Base-by-base conservation (phyloP, 805 yeast species). In the Myxozyma lipomycoides region DNA sequence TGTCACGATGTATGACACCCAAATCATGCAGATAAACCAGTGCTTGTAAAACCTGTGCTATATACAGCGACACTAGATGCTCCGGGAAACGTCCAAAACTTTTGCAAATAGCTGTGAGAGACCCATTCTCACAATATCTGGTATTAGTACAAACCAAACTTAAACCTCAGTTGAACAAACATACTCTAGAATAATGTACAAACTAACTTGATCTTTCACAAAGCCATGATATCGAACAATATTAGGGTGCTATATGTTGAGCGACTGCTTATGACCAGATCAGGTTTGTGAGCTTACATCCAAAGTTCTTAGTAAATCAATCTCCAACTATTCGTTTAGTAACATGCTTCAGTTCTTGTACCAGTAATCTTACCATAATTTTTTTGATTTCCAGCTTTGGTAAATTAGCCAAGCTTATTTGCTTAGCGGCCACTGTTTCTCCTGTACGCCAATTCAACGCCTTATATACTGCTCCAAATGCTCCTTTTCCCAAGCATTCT, bases 401-500 rank as follows among this genome's bases (percentile, higher is more conserved):
- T 39, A 69, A 56, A 30, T 67, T 65, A 2, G 61, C 82, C 38
- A 85, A 73, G n/a, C 75, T 69, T 26, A 88, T 81, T 64, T 84
- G 90, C 64, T 88, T 88, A 22, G 89, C 79, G 1, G 96, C 96
- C 3, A 86, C 85, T 2, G 81, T 74, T 46, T 80, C 82, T 4
- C 79, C 79, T 0, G 90, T 84, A 47, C 71, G 72, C 52, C 76
- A 68, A 61, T 88, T 85, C 25, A 81, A 69, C 0, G 91, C 96
- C 51, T 78, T 76, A 67, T 83, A 89, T 3, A 91, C 97, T 36
- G 79, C 78, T 1, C 97, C 98, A 65, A 81, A 89, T 0, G 97
- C 97, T 1, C 98, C 98, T 52, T 78, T 78, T 2, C 98, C 98
- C 1, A 93, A 73, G 34, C 83, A 76, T 43, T 81, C 84, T 43